phyloP scores from a whole-genome alignment of 23 red algal genomes.

The Gracilaria vermiculophylla region DNA sequence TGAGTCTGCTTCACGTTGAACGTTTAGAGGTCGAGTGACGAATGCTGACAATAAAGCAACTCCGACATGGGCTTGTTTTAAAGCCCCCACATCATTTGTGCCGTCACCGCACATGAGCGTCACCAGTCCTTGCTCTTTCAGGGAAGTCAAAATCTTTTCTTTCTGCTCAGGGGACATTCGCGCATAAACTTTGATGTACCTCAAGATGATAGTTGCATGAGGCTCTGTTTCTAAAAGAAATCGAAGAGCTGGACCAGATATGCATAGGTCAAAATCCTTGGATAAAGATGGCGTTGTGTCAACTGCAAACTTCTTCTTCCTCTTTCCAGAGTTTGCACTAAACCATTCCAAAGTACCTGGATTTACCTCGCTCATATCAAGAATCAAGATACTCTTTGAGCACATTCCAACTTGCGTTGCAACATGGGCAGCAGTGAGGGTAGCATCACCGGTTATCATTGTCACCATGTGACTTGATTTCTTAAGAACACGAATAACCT shows the following conservation, averaged over 20 bases:
- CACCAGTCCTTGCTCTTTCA: conserved; percentile 85
- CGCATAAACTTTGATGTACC: conserved; percentile 87
- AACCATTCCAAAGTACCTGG: conserved; percentile 77
- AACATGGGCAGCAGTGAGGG: conserved; percentile 92
- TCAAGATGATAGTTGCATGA: conserved; percentile 18
- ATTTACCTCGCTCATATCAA: conserved; percentile 50
- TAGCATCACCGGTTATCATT: conserved; percentile 97
- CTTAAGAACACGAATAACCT: conserved; percentile 69
- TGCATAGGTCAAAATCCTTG: conserved; percentile 76
- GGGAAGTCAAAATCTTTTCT: conserved; percentile 75
- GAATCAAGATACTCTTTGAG: conserved; percentile 69
- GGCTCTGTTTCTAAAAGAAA: conserved; percentile 19
- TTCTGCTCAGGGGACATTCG: conserved; percentile 93
- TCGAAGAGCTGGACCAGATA: conserved; percentile 83
- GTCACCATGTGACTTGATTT: conserved; percentile 76
- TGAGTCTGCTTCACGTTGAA: neutral
- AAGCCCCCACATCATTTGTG: conserved; percentile 97
- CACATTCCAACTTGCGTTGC: conserved; percentile 88
- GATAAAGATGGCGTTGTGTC: conserved; percentile 36
- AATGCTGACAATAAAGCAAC: conserved; percentile 85
- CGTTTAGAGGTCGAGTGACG: neutral
- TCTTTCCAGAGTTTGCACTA: conserved; percentile 70
- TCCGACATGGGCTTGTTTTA: conserved; percentile 97
- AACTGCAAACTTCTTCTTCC: conserved; percentile 45
- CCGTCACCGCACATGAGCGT: conserved; percentile 99